phyloP scores from a whole-genome alignment of 768 basidiomycete genomes.

The Mycena galopus region DNA sequence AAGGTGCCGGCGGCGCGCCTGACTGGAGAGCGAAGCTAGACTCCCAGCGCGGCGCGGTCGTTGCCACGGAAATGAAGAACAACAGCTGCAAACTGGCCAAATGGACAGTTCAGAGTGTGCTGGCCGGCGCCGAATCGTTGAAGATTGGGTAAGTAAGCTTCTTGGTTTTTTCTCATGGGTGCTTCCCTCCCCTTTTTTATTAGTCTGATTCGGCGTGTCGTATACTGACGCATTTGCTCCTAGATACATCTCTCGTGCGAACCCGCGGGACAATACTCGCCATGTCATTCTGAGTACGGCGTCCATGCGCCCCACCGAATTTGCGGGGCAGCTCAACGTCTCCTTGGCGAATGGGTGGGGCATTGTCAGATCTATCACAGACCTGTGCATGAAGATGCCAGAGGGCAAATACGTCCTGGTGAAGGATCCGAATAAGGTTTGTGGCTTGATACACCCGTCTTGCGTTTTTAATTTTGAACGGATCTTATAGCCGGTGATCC shows the following conservation, averaged over 20 bases:
- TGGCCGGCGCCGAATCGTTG: conserved; percentile 96
- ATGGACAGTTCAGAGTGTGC: conserved; percentile 95
- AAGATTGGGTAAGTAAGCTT: conserved; percentile 88
- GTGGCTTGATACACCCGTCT: conserved; percentile 41
- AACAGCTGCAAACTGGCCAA: conserved; percentile 98
- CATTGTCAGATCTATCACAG: conserved; percentile 94
- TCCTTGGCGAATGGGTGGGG: conserved; percentile 98
- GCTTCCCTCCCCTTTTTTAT: conserved; percentile 4
- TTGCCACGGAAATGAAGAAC: conserved; percentile 99
- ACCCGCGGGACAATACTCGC: conserved; percentile 93
- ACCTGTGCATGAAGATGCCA: conserved; percentile 95
- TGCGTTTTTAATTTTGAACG: conserved; percentile 10
- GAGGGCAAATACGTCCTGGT: conserved; percentile 98
- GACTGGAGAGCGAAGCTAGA: conserved; percentile 99
- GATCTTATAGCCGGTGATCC: conserved; percentile 85
- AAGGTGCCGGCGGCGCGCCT: conserved; percentile 94
- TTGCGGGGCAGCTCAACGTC: conserved; percentile 95
- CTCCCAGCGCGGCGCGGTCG: conserved; percentile 95
- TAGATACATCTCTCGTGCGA: conserved; percentile 95
- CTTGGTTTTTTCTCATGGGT: conserved; percentile 24
- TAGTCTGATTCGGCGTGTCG: neutral
- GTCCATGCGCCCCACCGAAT: conserved; percentile 94
- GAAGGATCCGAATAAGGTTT: conserved; percentile 97
- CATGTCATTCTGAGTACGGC: conserved; percentile 97
- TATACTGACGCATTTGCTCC: conserved; percentile 21